These are phyloP conservation scores for Lecanicillium sp. DNA, from an alignment of 2,329 filamentous ascomycete species.

Conservation along the genomic window DNA sequence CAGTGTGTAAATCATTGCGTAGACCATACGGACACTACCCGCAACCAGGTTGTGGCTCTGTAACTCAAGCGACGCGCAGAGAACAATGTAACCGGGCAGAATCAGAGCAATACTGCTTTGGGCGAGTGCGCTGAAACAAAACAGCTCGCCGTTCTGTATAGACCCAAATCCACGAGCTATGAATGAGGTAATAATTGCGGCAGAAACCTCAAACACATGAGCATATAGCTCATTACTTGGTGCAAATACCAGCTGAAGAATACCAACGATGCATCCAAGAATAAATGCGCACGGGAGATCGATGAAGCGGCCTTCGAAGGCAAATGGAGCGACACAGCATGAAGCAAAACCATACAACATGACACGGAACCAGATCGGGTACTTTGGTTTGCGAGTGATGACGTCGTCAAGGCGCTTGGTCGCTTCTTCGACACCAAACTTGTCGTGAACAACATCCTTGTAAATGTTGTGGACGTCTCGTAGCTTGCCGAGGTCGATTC, in stretches of 20 bases:
- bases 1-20: slow-evolving; percentile 66
- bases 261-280: slow-evolving; percentile 64
- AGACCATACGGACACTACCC: slow-evolving; percentile 67
- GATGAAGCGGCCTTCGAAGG: slow-evolving; percentile 67
- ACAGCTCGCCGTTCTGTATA: slow-evolving; percentile 47
- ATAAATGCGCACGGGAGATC: slow-evolving; percentile 72
- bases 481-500: slow-evolving; percentile 65
- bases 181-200: slow-evolving; percentile 59
- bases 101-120: slow-evolving; percentile 72
- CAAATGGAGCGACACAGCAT: slow-evolving; percentile 69
- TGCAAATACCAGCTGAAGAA: slow-evolving; percentile 65
- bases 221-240: slow-evolving; percentile 65
- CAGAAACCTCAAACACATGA: slow-evolving; percentile 43
- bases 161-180: slow-evolving; percentile 62
- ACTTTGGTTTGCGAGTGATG: slow-evolving; percentile 36
- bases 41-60: slow-evolving; percentile 64
- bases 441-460: slow-evolving; percentile 74
- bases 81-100: slow-evolving; percentile 49
- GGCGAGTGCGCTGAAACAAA: slow-evolving; percentile 64
- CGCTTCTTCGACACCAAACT: slow-evolving; percentile 64
- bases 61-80: slow-evolving; percentile 50
- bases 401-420: slow-evolving; percentile 51
- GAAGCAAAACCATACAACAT: slow-evolving; percentile 69
- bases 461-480: slow-evolving; percentile 70
- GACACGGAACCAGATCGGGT: slow-evolving; percentile 46